Conservation (phyloP, 192 early-diverging fungal genomes). For the Lunasporangiospora selenospora region DNA sequence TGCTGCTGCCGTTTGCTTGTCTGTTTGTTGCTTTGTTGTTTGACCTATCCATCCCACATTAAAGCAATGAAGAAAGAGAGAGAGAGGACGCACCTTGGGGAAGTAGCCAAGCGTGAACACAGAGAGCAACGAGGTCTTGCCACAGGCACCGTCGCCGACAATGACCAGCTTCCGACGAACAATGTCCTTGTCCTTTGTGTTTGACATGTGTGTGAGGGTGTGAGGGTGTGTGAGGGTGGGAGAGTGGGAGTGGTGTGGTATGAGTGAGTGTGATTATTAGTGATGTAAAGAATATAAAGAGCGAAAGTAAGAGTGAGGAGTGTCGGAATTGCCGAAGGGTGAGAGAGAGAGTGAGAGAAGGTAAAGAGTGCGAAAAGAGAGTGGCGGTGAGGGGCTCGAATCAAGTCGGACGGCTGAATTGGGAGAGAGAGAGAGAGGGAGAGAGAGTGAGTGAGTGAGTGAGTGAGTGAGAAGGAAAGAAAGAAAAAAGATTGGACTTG, state of each 20-base stretch:
- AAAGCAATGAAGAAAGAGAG: slow-evolving; percentile 1
- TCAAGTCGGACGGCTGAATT: neutral
- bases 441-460: neutral
- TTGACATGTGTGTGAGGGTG: slow-evolving; percentile 17
- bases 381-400: neutral
- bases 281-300: no score
- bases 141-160: slow-evolving; percentile 86
- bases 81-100: slow-evolving; percentile 73
- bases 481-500: neutral
- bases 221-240: neutral
- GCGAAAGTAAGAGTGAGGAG: neutral
- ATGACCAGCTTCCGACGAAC: slow-evolving; percentile 88
- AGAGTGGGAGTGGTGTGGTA: neutral
- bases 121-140: slow-evolving; percentile 79
- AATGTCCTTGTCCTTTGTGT: slow-evolving; percentile 49
- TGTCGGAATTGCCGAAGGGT: neutral
- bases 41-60: no score
- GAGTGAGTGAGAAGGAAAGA: neutral
- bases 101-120: slow-evolving; percentile 81
- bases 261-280: neutral
- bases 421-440: neutral
- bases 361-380: neutral
- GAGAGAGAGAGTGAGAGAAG: neutral
- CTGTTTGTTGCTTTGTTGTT: no score
- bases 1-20: no score